Evolutionary conservation across 2,329 filamentous ascomycete species (phyloP), one percentile per base, ranked within the genome.

Genomic region (Cordyceps javanica): DNA sequence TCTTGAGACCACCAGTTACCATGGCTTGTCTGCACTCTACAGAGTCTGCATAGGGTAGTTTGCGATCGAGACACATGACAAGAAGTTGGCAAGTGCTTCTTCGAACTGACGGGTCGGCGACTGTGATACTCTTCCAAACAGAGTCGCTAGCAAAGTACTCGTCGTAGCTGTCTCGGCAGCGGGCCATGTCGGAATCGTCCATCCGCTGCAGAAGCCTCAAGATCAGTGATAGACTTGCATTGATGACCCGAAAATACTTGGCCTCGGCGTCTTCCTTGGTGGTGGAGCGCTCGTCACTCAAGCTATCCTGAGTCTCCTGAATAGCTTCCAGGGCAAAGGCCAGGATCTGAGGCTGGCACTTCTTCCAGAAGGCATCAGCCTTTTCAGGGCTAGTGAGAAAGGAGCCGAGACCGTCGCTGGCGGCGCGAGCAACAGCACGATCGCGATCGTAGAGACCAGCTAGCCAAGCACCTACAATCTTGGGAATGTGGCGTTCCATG

Each of bases 371-470:
- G 50, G 82, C 81, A 23, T 76, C 75, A 38, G 88, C 76, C 73
- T 97, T 99, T 57, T 95, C 91, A 19, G 89, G 82, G 0, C 88
- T 91, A 21, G 82, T 82, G 57, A 97, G 87, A 41, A 96, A 89
- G 2, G 81, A 82, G 0, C 82, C 81, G 19, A 97, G 77, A 0
- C 92, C 89, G 46, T 93, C 87, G 59, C 82, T 80, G 2, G 92
- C 91, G n/a, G 90, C 85, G 58, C 86, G 84, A 8, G 88, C 80
- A 14, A 91, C 91, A 19, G 80, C 80, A 57, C 86, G 85, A 68
- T 99, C 93, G 63, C 83, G 88, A 70, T 99, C 94, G 68, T 91
- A 96, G 2, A 88, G 82, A 1, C 93, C 94, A 8, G 90, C 89
- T 13, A 97, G 80, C 94, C 95, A 99, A n/a, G 90, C 81, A 10